These are phyloP conservation scores for Ulmus americana DNA, from an alignment of 331 rosid species.

Conservation along the genomic window DNA sequence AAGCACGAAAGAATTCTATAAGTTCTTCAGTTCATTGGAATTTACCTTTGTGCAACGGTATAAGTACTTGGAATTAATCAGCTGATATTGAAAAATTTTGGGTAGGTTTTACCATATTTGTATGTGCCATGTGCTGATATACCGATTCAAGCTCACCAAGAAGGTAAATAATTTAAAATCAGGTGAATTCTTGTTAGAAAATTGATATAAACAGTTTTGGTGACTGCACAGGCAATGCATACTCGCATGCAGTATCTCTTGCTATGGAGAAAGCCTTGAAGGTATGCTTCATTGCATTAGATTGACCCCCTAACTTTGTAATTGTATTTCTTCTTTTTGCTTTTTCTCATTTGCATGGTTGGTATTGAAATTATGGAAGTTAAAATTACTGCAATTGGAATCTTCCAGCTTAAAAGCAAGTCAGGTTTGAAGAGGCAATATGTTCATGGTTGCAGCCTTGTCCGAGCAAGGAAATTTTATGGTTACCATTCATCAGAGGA, in stretches of 20 bases:
- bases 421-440: slow-evolving; percentile 61
- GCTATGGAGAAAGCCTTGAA: slow-evolving; percentile 80
- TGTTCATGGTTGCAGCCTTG: slow-evolving; percentile 83
- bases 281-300: slow-evolving; percentile 45
- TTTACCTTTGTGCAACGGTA: neutral
- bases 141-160: slow-evolving; percentile 36
- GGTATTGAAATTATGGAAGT: slow-evolving; percentile 10
- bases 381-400: slow-evolving; percentile 9
- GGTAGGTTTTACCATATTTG: slow-evolving; percentile 75
- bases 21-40: neutral
- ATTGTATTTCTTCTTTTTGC: slow-evolving; percentile 16
- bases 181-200: too few relatives aligned
- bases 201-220: neutral
- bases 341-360: slow-evolving; percentile 8
- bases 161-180: slow-evolving; percentile 36
- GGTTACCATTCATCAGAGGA: slow-evolving; percentile 87
- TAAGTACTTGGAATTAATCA: too few relatives aligned
- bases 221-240: slow-evolving; percentile 50
- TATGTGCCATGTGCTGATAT: slow-evolving; percentile 75
- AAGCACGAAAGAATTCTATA: neutral
- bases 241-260: slow-evolving; percentile 45
- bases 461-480: slow-evolving; percentile 72
- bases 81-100: neutral
- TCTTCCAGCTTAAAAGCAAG: slow-evolving; percentile 65
- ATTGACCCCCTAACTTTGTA: slow-evolving; percentile 14